phyloP scores from a whole-genome alignment of 257 asterid species.

The Solanum bulbocastanum region DNA sequence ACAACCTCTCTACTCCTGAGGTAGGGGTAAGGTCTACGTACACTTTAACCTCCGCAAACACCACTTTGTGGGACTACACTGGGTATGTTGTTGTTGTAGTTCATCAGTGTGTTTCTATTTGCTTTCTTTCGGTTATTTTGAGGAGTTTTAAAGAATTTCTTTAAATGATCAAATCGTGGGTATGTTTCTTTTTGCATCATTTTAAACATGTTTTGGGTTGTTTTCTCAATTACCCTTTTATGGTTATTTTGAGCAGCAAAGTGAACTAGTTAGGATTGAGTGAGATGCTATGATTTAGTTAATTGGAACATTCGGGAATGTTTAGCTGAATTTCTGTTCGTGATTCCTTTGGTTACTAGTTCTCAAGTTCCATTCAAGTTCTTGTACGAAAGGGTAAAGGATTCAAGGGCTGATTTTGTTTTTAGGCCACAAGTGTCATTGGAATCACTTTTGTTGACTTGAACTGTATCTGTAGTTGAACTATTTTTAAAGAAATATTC shows the following conservation, averaged over 20 bases:
- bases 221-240: not conserved
- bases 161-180: not conserved
- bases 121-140: not conserved
- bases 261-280: not conserved
- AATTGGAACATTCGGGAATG: not conserved
- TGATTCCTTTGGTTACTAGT: not conserved
- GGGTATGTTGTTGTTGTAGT: not conserved
- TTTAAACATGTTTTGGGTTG: not conserved
- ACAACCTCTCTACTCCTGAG: rapidly evolving
- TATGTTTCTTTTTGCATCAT: not conserved
- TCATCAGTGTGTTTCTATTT: not conserved
- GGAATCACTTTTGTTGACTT: not conserved
- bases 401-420: not conserved
- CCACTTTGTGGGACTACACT: not conserved
- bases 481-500: not conserved
- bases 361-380: not conserved
- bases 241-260: not conserved
- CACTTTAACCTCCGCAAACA: not conserved
- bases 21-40: not conserved
- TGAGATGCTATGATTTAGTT: not conserved
- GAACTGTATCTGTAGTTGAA: not conserved
- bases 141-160: not conserved
- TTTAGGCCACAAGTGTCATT: not conserved
- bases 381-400: not conserved
- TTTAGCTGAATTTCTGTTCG: not conserved